Base-by-base conservation (phyloP, 192 early-diverging fungal species). In the Chytriomyces hyalinus region DNA sequence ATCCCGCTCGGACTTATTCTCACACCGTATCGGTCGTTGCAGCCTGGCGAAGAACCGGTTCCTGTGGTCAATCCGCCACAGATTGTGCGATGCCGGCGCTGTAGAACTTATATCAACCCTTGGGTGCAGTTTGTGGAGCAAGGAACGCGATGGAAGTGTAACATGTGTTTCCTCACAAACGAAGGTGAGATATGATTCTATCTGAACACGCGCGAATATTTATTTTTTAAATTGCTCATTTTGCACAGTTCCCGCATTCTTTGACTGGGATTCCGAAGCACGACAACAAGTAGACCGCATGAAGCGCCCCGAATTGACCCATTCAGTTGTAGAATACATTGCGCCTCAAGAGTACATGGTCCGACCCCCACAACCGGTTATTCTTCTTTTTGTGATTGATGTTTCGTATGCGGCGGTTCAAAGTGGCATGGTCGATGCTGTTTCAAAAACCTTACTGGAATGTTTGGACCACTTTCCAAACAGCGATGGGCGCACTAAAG, bases 321-420 rank as follows among this genome's bases (percentile, higher is more conserved):
- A 96, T 79, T 85, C 90, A 6, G 92, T 93, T 49, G 93, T 99
- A 0, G 97, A 99, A 83, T 98, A 94, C 84, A 87, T 98, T 72
- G 97, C 97, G 20, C 96, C 97, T 6, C 92, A 93, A 72, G 96
- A 98, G 80, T 99, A 99, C 83, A 99, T 98, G 96, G 92, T 93
- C 28, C 92, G 97, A 4, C 97, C 97, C 20, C 97, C 97, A 60
- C 95, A 97, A 84, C 95, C 97, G 28, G 92, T 95, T 50, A 94
- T 95, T 17, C 92, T 94, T 57, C 86, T 98, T 61, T 97, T 98
- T 83, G 83, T 98, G 22, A 94, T 98, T 70, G 97, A 98, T 79
- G 96, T 98, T 1, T 96, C 95, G 9, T 92, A 91, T 78, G 86
- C 91, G n/a, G 90, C 97, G 7, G 89, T 97, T 2, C 92, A 96